Evolutionary conservation across 768 basidiomycete genomes (phyloP).

Genomic region (Coprinellus micaceus): DNA sequence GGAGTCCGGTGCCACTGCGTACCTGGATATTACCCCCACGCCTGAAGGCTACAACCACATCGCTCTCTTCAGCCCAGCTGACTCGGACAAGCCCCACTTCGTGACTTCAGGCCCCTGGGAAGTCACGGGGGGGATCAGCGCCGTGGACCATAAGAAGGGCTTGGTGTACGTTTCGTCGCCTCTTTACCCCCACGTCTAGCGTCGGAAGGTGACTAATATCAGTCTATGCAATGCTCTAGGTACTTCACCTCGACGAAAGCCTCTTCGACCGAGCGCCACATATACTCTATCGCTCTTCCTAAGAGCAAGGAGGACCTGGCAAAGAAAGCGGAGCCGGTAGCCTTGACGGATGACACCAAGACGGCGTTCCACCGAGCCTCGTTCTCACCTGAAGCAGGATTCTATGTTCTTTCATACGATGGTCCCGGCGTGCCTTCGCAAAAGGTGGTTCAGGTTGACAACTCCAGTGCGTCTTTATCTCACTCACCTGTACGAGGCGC

Average conservation of each 20-base stretch:
- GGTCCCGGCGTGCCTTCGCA: conserved; percentile 90
- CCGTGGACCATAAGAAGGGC: conserved; percentile 62
- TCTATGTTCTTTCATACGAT: conserved; percentile 73
- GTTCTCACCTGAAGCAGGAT: conserved; percentile 86
- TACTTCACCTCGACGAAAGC: conserved; percentile 89
- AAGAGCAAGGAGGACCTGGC: conserved; percentile 12
- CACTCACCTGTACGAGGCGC: not conserved
- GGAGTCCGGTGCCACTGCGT: conserved; percentile 50
- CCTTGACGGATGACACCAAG: conserved; percentile 50
- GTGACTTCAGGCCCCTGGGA: conserved; percentile 91
- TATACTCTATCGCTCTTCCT: conserved; percentile 80
- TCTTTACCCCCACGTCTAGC: not conserved
- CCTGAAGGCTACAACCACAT: conserved; percentile 86
- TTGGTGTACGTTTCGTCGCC: conserved; percentile 56
- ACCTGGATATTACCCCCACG: conserved; percentile 87
- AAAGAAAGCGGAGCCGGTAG: conserved; percentile 35
- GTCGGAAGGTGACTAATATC: not conserved
- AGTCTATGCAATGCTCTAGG: conserved; percentile 37
- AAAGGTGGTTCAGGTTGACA: conserved; percentile 58
- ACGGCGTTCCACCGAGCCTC: conserved; percentile 59
- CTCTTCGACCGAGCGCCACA: conserved; percentile 74
- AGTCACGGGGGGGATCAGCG: conserved; percentile 70
- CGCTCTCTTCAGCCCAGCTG: conserved; percentile 82
- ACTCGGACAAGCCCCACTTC: conserved; percentile 67
- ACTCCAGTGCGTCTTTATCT: conserved; percentile 30